phyloP scores from a whole-genome alignment of 441 rosid species.

The Croton laevigatus region DNA sequence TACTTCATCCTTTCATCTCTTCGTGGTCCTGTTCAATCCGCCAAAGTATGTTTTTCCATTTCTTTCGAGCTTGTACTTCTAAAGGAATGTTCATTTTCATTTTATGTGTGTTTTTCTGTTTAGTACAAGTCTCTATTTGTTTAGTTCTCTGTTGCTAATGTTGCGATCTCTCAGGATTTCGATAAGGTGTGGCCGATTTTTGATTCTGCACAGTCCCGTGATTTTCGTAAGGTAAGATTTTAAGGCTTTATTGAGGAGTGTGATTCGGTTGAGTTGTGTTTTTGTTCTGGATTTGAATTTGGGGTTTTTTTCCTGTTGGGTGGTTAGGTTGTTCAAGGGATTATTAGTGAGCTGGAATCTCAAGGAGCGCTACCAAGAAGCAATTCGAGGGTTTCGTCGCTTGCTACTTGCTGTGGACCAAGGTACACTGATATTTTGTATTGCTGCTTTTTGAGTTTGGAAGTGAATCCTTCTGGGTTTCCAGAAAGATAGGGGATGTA shows the following conservation, averaged over 20 bases:
- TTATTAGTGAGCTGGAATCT: conserved; percentile 96
- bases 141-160: conserved; percentile 9
- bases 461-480: conserved; percentile 5
- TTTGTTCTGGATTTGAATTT: conserved; percentile 17
- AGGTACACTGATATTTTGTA: conserved; percentile 46
- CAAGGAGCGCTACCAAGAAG: conserved; percentile 99
- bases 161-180: conserved; percentile 85
- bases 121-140: conserved; percentile 11
- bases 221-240: conserved; percentile 79
- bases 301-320: not conserved
- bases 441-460: not conserved
- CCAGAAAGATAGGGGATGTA: not conserved
- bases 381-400: conserved; percentile 99
- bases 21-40: conserved; percentile 95
- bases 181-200: conserved; percentile 99
- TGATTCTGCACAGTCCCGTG: conserved; percentile 98
- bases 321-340: conserved; percentile 93
- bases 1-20: conserved; percentile 98
- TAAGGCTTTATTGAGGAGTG: not conserved
- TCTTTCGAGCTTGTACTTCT: not conserved
- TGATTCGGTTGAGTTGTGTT: conserved; percentile 11
- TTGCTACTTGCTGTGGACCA: conserved; percentile 99
- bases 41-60: conserved; percentile 47
- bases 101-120: not conserved
- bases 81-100: not conserved